Evolutionary conservation across 2,329 filamentous ascomycete species (phyloP), one percentile per base, ranked within the genome.

Genomic region (Escovopsis sp.): DNA sequence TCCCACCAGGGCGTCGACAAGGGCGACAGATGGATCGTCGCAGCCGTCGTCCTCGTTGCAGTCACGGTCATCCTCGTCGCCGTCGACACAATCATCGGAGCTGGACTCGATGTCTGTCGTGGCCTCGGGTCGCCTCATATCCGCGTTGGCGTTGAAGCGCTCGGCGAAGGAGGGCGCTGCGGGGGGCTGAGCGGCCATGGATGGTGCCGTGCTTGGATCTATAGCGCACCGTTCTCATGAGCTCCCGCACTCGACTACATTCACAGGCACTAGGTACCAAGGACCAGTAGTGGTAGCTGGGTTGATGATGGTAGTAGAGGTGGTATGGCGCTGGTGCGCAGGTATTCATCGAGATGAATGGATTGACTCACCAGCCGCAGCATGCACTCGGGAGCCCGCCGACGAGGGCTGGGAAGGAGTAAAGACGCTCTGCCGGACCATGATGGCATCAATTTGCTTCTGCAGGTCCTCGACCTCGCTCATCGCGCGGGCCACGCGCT

Each of bases 341-440:
- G n/a, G n/a, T n/a, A n/a, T n/a, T n/a, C n/a, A n/a, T n/a, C n/a
- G n/a, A n/a, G n/a, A n/a, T n/a, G n/a, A n/a, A n/a, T n/a, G 18
- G 18, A n/a, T 10, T 19, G 27, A 39, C 51, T 48, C 48, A 60
- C 56, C 49, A 27, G 48, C 48, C 43, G 52, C 38, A 2, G 46
- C 50, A 27, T 40, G 43, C 27, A 49, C 48, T 44, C 55, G 48
- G 16, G 63, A 68, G 41, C 64, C 55, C 15, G 62, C 55, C 27
- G 66, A 73, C 29, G 67, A 66, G 23, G 70, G 68, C 33, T 69
- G 62, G 49, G 67, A 72, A 39, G 48, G 57, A 14, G 61, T 43
- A 42, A 72, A 76, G 25, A 74, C 52, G 50, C 68, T 77, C 53
- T 73, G 70, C 39, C 70, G 65, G 56, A 76, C 70, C 17, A 75